phyloP scores from a whole-genome alignment of 23 red algal genomes.

The Gracilaria vermiculophylla region DNA sequence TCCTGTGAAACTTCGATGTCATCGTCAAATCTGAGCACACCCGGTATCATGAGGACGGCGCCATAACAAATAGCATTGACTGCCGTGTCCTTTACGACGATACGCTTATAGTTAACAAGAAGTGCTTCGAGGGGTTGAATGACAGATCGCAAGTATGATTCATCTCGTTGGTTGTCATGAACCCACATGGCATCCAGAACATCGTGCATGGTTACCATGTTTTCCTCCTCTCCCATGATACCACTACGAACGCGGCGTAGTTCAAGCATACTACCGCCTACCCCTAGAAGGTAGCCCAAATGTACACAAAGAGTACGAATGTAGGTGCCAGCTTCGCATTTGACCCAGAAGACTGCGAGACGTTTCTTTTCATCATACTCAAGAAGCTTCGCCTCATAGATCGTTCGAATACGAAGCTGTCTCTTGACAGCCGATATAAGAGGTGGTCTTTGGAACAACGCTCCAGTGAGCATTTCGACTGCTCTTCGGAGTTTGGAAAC shows the following conservation, averaged over 20 bases:
- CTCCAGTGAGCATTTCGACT: conserved; percentile 92
- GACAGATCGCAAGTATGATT: conserved; percentile 88
- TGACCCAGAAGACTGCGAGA: conserved; percentile 89
- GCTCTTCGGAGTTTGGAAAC: conserved; percentile 65
- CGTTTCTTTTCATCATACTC: conserved; percentile 79
- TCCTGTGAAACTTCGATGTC: conserved; percentile 94
- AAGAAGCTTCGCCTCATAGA: conserved; percentile 90
- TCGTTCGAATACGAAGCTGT: conserved; percentile 91
- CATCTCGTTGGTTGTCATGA: conserved; percentile 82
- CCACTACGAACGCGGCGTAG: conserved; percentile 92
- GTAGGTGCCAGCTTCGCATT: conserved; percentile 97
- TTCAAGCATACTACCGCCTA: conserved; percentile 96
- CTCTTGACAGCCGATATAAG: conserved; percentile 98
- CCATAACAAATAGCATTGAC: conserved; percentile 98
- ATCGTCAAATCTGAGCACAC: conserved; percentile 88
- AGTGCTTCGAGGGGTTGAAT: conserved; percentile 90
- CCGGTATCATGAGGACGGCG: conserved; percentile 97
- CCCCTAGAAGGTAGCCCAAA: conserved; percentile 86
- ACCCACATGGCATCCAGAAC: conserved; percentile 97
- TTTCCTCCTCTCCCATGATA: conserved; percentile 70
- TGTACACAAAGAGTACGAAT: conserved; percentile 95
- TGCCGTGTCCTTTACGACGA: conserved; percentile 91
- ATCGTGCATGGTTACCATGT: conserved; percentile 95
- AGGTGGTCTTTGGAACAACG: conserved; percentile 94
- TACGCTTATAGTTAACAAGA: conserved; percentile 75